A percentile compares a stretch with the other conserved stretches of the same genome.
phyloP scores from a whole-genome alignment of 176 grass and related monocot genomes.

The Neostapfia colusana region DNA sequence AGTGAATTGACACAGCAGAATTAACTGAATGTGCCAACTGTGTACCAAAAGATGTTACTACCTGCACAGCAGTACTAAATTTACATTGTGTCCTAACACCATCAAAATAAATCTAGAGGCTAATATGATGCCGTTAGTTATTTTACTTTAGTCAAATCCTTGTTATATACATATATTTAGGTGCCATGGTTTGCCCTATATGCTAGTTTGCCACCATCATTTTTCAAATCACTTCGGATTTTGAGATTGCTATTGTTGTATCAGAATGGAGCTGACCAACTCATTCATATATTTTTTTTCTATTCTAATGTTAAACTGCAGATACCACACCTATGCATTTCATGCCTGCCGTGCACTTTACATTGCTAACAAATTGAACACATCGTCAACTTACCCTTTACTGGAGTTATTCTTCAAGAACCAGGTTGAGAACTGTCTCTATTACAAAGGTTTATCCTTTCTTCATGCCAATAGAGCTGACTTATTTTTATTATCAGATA shows the following conservation, averaged over 20 bases:
- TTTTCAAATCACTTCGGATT: neutral
- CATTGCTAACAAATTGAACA: slow-evolving; percentile 87
- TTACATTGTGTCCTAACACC: too few species aligned
- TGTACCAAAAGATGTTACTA: too few species aligned
- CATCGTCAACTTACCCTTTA: slow-evolving; percentile 79
- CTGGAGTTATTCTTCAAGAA: slow-evolving; percentile 87
- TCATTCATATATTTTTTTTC: neutral
- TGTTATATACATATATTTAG: too few species aligned
- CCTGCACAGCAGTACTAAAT: too few species aligned
- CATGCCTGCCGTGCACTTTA: slow-evolving; percentile 80
- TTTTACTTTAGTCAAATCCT: too few species aligned
- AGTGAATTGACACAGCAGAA: too few species aligned
- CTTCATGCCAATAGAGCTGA: neutral
- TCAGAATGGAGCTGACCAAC: neutral
- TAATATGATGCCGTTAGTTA: too few species aligned
- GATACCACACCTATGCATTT: slow-evolving; percentile 84
- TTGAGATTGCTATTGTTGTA: neutral
- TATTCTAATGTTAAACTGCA: slow-evolving; percentile 39
- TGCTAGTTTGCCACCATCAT: neutral
- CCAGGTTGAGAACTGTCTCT: slow-evolving; percentile 48
- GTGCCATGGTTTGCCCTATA: neutral
- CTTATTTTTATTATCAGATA: neutral
- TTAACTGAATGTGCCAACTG: too few species aligned
- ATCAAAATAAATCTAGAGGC: too few species aligned
- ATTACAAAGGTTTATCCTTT: neutral